Percentiles rank a stretch among this genome's conserved stretches.
These are phyloP conservation scores for Pseudozyma tsukubaensis DNA, from an alignment of 1,284 basidiomycete species.

Conservation along the genomic window DNA sequence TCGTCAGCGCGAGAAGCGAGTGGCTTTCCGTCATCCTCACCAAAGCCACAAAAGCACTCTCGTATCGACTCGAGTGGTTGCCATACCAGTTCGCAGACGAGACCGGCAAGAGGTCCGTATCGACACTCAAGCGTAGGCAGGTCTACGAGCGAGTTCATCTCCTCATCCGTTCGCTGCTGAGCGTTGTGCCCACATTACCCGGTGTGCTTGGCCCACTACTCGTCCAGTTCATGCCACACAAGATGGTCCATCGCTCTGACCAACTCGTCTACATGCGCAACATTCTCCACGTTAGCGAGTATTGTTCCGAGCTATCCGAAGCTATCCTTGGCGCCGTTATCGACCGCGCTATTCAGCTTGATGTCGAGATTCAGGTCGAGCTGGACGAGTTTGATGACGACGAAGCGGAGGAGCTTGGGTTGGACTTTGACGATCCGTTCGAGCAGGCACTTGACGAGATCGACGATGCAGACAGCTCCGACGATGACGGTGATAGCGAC, in stretches of 20 bases:
- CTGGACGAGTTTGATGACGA: slow-evolving; percentile 84
- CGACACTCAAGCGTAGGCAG: slow-evolving; percentile 73
- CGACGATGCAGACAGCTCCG: slow-evolving; percentile 71
- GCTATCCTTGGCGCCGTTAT: slow-evolving; percentile 86
- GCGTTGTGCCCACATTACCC: slow-evolving; percentile 76
- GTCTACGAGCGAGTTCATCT: slow-evolving; percentile 89
- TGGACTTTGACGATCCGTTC: slow-evolving; percentile 80
- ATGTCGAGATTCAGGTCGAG: slow-evolving; percentile 97
- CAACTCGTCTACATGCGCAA: slow-evolving; percentile 95
- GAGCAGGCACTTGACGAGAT: slow-evolving; percentile 77
- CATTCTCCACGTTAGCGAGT: slow-evolving; percentile 82
- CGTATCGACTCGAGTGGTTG: slow-evolving; percentile 49
- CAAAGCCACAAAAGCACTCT: slow-evolving; percentile 82
- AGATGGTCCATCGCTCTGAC: slow-evolving; percentile 82
- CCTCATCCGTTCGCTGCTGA: slow-evolving; percentile 84
- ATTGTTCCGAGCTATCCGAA: slow-evolving; percentile 89
- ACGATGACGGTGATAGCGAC: slow-evolving; percentile 71
- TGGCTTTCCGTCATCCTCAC: slow-evolving; percentile 86
- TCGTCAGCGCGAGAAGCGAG: slow-evolving; percentile 91
- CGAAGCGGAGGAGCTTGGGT: slow-evolving; percentile 59
- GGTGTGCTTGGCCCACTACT: slow-evolving; percentile 80
- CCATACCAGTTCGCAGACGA: slow-evolving; percentile 49
- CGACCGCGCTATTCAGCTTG: slow-evolving; percentile 91
- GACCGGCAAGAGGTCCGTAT: slow-evolving; percentile 23
- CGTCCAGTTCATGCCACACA: slow-evolving; percentile 87